These are phyloP conservation scores for Phlebiopsis flavidoalba DNA, from an alignment of 768 basidiomycete genomes.

Conservation along the genomic window DNA sequence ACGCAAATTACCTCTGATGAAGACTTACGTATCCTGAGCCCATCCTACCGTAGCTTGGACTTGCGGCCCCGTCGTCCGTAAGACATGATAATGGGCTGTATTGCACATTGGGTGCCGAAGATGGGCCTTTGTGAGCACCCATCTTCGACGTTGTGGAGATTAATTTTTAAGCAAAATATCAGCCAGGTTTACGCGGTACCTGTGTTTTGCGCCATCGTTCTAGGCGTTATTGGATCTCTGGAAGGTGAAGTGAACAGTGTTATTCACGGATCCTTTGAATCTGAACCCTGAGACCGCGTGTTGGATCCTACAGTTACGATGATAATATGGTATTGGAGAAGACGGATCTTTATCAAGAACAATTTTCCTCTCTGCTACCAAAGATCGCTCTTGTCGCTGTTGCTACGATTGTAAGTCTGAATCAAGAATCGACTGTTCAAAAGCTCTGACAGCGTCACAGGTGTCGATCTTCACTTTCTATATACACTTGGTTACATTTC, in stretches of 20 bases:
- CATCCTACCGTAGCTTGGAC: slow-evolving; percentile 10
- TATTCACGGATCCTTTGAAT: background rate
- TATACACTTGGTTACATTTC: slow-evolving; percentile 36
- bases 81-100: slow-evolving; percentile 30
- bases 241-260: slow-evolving; percentile 39
- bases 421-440: background rate
- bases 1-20: background rate
- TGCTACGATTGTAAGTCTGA: slow-evolving; percentile 16
- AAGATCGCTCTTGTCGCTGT: slow-evolving; percentile 16
- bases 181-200: slow-evolving; percentile 28
- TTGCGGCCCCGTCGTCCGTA: background rate
- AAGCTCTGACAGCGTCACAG: slow-evolving; percentile 2
- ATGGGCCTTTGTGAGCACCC: slow-evolving; percentile 30
- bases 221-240: slow-evolving; percentile 36
- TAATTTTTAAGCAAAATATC: background rate
- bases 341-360: slow-evolving; percentile 25
- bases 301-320: slow-evolving; percentile 33
- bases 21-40: background rate
- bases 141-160: background rate
- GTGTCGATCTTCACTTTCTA: slow-evolving; percentile 38
- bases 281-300: slow-evolving; percentile 3
- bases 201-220: slow-evolving; percentile 37
- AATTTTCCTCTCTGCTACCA: slow-evolving; percentile 15
- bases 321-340: slow-evolving; percentile 36
- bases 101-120: slow-evolving; percentile 33